These are phyloP conservation scores for Moringa oleifera DNA, from an alignment of 345 rosid species.

Conservation along the genomic window DNA sequence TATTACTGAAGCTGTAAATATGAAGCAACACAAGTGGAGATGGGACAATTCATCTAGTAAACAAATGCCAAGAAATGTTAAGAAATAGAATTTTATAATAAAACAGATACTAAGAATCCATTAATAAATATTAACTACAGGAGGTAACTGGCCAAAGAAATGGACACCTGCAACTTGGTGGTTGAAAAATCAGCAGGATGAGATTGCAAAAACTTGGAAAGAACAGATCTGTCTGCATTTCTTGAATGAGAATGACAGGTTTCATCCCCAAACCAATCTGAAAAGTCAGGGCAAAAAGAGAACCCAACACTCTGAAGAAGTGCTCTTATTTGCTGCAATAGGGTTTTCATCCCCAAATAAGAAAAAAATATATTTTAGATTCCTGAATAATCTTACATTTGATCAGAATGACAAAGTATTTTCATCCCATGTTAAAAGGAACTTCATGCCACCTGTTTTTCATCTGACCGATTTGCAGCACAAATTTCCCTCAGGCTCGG, in stretches of 20 bases:
- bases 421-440: constrained; percentile 10
- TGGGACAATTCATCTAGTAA: no score
- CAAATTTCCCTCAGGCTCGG: constrained; percentile 83
- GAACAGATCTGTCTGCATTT: constrained; percentile 78
- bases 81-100: no score
- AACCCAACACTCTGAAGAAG: constrained; percentile 71
- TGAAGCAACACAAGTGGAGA: no score
- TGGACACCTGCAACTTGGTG: constrained; percentile 80
- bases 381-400: not conserved
- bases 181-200: constrained; percentile 81
- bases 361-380: not conserved
- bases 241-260: constrained; percentile 45
- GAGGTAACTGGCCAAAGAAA: not conserved
- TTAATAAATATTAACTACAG: not conserved
- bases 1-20: not conserved
- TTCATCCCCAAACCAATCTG: constrained; percentile 78
- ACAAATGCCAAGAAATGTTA: no score
- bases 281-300: constrained; percentile 64
- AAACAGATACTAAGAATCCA: no score
- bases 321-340: constrained; percentile 80
- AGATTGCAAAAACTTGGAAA: constrained; percentile 77
- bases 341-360: constrained; percentile 16
- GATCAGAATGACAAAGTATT: not conserved
- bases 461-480: constrained; percentile 81
- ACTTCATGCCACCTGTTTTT: constrained; percentile 61